Base-by-base conservation (phyloP, 2,329 filamentous ascomycete genomes). In the Claviceps pazoutovae region DNA sequence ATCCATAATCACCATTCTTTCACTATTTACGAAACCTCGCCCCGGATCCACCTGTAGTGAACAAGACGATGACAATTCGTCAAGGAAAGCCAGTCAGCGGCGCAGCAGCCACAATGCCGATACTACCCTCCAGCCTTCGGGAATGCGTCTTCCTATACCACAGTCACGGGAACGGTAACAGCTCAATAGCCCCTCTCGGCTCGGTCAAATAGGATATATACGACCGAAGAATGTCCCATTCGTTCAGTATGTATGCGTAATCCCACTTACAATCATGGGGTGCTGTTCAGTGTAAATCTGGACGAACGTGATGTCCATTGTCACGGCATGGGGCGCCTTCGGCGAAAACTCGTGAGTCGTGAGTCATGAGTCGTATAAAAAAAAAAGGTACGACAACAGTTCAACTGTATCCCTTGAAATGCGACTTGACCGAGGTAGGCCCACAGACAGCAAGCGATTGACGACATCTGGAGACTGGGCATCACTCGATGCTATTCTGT, bases 211-310 rank as follows among this genome's bases (percentile, higher is more conserved):
- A 54, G n/a, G 11, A n/a, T 42, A n/a, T 8, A 44, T 65, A 65
- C 58, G 58, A 62, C 64, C 63, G 64, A 66, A 62, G 60, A 62
- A 62, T 57, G 56, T 55, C 60, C 63, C 61, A 62, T 64, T 62
- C 61, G 62, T 64, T 57, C 54, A 57, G 55, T 54, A 41, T 23
- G 23, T 23, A 23, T 49, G 48, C 45, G 51, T 1, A 48, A 55
- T 37, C 47, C 56, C 53, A 53, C 50, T 39, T 14, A 11, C n/a
- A 45, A 21, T 26, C 36, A 26, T 19, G 17, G 17, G 42, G 9
- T 17, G 38, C 44, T 43, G 23, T 46, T 17, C 21, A 23, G 37
- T 7, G 17, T 36, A 47, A 36, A 13, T 9, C 46, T 16, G 17
- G 46, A 14, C 34, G 26, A 39, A 26, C 16, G 36, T 36, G 44